Conservation (phyloP, 305 asterid genomes). For the Rubia occidens region DNA sequence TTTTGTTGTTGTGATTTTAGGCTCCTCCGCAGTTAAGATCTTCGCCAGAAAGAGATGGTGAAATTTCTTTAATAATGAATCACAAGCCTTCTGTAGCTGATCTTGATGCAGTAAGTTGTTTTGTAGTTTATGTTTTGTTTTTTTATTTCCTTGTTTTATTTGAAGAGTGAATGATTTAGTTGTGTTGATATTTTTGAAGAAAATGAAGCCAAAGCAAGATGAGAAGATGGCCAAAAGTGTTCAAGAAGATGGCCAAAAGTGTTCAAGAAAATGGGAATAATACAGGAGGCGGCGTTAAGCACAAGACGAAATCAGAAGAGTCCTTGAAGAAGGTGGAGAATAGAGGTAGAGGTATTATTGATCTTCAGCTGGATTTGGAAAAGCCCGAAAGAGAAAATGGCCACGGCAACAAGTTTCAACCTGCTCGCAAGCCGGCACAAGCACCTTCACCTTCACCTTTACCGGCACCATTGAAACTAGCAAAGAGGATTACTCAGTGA, state of each 20-base stretch:
- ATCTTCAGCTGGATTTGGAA: slow-evolving; percentile 60
- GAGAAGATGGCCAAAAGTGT: too few relatives aligned
- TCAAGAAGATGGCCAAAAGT: slow-evolving; percentile 23
- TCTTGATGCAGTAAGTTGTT: slow-evolving; percentile 20
- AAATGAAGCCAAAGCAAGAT: slow-evolving; percentile 32
- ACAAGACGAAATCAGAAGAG: slow-evolving; percentile 37
- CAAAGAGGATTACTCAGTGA: slow-evolving; percentile 32
- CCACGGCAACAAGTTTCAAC: slow-evolving; percentile 29
- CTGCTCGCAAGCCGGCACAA: slow-evolving; percentile 28
- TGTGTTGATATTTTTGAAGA: slow-evolving; percentile 30
- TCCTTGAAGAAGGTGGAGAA: slow-evolving; percentile 27
- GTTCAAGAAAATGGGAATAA: slow-evolving; percentile 23
- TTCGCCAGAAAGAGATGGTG: slow-evolving; percentile 50
- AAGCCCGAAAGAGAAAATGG: slow-evolving; percentile 49
- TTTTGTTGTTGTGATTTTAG: slow-evolving; percentile 29
- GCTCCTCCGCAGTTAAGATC: slow-evolving; percentile 68
- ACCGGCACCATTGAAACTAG: slow-evolving; percentile 19
- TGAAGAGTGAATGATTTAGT: background rate
- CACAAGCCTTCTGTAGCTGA: slow-evolving; percentile 38
- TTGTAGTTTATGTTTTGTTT: background rate
- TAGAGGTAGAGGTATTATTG: slow-evolving; percentile 36
- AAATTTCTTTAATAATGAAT: slow-evolving; percentile 29
- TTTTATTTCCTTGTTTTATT: background rate
- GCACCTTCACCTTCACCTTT: slow-evolving; percentile 1
- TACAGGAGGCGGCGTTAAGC: slow-evolving; percentile 31